Conservation (phyloP, 208 protist species). For the Perkinsela sp. region DNA sequence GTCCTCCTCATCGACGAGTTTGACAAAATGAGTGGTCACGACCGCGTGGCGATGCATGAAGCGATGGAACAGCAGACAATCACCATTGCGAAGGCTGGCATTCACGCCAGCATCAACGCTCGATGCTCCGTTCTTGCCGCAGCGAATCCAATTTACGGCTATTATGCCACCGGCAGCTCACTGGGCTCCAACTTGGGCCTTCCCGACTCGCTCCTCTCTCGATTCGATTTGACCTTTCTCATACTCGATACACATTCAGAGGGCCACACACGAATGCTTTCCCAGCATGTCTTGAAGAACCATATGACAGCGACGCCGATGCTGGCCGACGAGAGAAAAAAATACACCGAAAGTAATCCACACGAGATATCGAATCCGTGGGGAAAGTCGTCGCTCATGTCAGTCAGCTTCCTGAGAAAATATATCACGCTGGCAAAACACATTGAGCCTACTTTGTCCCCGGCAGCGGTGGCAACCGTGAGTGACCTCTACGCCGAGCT, state of each 20-base stretch:
- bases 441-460: slow-evolving; percentile 32
- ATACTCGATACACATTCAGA: slow-evolving; percentile 79
- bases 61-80: slow-evolving; percentile 99
- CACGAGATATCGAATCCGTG: background rate
- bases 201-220: slow-evolving; percentile 92
- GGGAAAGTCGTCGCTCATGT: slow-evolving; percentile 26
- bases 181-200: slow-evolving; percentile 83
- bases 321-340: slow-evolving; percentile 3
- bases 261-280: slow-evolving; percentile 65
- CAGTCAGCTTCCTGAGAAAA: slow-evolving; percentile 81
- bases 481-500: slow-evolving; percentile 62
- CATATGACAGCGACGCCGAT: slow-evolving; percentile 48
- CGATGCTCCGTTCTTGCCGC: slow-evolving; percentile 92
- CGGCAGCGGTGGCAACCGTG: slow-evolving; percentile 49
- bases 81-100: slow-evolving; percentile 97
- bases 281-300: slow-evolving; percentile 78
- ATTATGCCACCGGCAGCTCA: slow-evolving; percentile 69
- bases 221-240: slow-evolving; percentile 99
- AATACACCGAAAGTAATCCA: slow-evolving; percentile 2
- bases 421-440: slow-evolving; percentile 75
- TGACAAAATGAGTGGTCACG: slow-evolving; percentile 94
- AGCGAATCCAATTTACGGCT: slow-evolving; percentile 95
- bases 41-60: slow-evolving; percentile 86
- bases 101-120: slow-evolving; percentile 94
- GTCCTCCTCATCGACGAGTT: slow-evolving; percentile 99